Evolutionary conservation across 2,329 filamentous ascomycete species (phyloP), one percentile per base, ranked within the genome.

Genomic region (Paracorniculantispora psalliotae): DNA sequence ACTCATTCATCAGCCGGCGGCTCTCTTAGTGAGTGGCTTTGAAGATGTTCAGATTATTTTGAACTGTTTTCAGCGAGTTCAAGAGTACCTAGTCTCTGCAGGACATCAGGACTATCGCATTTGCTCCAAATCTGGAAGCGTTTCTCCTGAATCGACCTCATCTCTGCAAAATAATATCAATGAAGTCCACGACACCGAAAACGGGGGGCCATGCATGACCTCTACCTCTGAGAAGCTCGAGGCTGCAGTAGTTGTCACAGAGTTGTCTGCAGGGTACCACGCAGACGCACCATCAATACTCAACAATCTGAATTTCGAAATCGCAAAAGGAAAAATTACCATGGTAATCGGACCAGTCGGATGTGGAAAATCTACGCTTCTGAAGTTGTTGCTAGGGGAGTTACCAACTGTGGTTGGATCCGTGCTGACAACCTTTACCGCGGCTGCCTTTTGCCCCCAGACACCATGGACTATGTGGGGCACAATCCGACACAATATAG

Each of bases 291-390:
- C 5, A 8, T 15, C 19, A 43, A n/a, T 21, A 33, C 30, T 33
- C 30, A 33, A 33, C 6, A 33, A 33, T 33, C 12, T 33, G 12
- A 33, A 43, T 37, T 15, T 37, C 33, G 33, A 8, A 15, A 48
- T 48, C 25, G 12, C 10, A 13, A 48, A 55, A 10, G 60, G 60
- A 23, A 58, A 63, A 50, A 66, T 26, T 2, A 63, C 65, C 17
- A 64, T 67, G 59, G 57, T 67, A 23, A 47, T 61, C 26, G 66
- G 66, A 1, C 65, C 65, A 0, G 63, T 67, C 10, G 66, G 65
- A 12, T 64, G 58, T 1, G 65, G 66, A 2, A 67, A 67, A 51
- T 63, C 65, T 8, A 66, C 64, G 0, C 30, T 67, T 5, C 56
- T 65, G 28, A 61, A 60, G 26, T 50, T 63, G 9, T 47, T 67